phyloP scores from a whole-genome alignment of 371 early-diverging fungal species.

The Mucor plumbeus region DNA sequence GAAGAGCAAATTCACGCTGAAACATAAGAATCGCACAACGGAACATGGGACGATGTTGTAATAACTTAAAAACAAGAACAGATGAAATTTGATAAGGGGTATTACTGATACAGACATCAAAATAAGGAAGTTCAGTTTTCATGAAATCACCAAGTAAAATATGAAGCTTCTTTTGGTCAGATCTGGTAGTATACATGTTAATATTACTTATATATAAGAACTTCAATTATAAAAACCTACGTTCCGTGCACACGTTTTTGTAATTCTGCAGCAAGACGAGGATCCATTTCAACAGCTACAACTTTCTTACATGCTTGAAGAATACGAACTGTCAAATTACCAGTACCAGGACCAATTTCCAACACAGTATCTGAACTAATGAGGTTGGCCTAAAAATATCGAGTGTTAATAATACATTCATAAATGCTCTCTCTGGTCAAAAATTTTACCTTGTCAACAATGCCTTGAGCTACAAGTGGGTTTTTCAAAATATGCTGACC shows the following conservation, averaged over 20 bases:
- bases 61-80: slow-evolving; percentile 96
- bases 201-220: background rate
- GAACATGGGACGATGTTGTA: slow-evolving; percentile 93
- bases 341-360: slow-evolving; percentile 99
- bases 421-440: background rate
- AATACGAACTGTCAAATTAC: slow-evolving; percentile 98
- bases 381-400: slow-evolving; percentile 73
- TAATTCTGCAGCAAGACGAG: slow-evolving; percentile 97
- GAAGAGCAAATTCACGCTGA: slow-evolving; percentile 99
- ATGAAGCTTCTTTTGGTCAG: slow-evolving; percentile 88
- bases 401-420: too few species aligned
- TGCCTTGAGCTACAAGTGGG: slow-evolving; percentile 96
- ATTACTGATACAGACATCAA: slow-evolving; percentile 99
- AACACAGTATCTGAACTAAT: slow-evolving; percentile 95
- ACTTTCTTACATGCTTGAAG: slow-evolving; percentile 95
- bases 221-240: slow-evolving; percentile 51
- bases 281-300: slow-evolving; percentile 97
- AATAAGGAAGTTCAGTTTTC: slow-evolving; percentile 96
- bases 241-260: slow-evolving; percentile 97
- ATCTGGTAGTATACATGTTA: slow-evolving; percentile 42
- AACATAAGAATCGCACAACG: slow-evolving; percentile 98
- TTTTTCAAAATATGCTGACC: slow-evolving; percentile 99
- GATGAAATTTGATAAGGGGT: slow-evolving; percentile 99
- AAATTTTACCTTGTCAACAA: slow-evolving; percentile 91
- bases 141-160: slow-evolving; percentile 98